Base-by-base conservation (phyloP, 306 rosid species). In the Urtica urens region DNA sequence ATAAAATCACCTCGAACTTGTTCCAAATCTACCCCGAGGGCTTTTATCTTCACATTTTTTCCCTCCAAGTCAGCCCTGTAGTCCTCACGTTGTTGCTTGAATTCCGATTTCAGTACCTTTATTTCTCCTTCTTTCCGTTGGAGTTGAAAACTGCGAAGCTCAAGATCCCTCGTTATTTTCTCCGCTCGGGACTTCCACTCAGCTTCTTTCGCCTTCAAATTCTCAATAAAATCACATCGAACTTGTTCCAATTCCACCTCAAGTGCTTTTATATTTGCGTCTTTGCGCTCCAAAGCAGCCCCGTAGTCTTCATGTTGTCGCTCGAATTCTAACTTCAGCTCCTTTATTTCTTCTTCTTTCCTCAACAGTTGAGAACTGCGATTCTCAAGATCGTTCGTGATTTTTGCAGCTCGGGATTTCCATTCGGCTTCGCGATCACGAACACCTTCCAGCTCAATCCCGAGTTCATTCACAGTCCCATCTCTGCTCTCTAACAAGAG, bases 21-120 rank as follows among this genome's bases (percentile, higher is more conserved):
- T n/a, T n/a, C n/a, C n/a, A n/a, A n/a, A n/a, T n/a, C n/a, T n/a
- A n/a, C n/a, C n/a, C 49, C 40, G 14, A 84, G 77, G 26, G 47
- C 77, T 61, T 80, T 49, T 40, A 70, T 34, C 23, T 21, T 44
- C 62, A 61, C 59, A 34, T 60, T 72, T 77, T 59, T 80, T 4
- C 21, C 57, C 49, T 60, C 64, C 64, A 77, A 21, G 51, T 69
- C 80, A 59, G 60, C 62, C 46, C 38, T 50, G 37, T 62, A 80
- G n/a, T n/a, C n/a, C n/a, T n/a, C 47, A 25, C 62, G 27, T 55
- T 60, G 31, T 18, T 51, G 59, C 33, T 66, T 45, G 20, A 66
- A 3, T 31, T 58, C 60, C 59, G 46, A 43, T 45, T 20, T 58
- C 6, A 28, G 65, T 12, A 39, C 60, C 39, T 29, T 17, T 31